Evolutionary conservation across 257 asterid species (phyloP).

Genomic region (Solanum virginianum): DNA sequence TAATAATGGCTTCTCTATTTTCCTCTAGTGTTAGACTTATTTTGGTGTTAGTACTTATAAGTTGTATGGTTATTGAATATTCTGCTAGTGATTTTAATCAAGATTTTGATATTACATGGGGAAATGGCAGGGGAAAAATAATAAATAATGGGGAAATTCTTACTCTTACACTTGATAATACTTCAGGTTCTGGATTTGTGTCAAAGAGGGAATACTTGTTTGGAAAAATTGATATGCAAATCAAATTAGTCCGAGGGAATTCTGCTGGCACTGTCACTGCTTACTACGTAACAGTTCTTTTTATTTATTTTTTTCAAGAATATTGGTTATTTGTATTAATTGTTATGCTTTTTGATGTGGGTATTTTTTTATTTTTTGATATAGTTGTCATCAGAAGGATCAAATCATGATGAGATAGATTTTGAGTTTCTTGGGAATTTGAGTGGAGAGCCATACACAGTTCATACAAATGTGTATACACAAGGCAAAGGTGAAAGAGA

Average conservation of each 20-base stretch:
- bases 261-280: slow-evolving; percentile 73
- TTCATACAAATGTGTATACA: slow-evolving; percentile 55
- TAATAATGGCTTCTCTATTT: slow-evolving; percentile 8
- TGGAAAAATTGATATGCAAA: slow-evolving; percentile 27
- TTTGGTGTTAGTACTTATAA: not conserved
- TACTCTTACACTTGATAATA: slow-evolving; percentile 37
- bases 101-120: slow-evolving; percentile 58
- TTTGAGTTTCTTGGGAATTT: slow-evolving; percentile 66
- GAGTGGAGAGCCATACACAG: slow-evolving; percentile 47
- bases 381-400: slow-evolving; percentile 48
- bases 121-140: slow-evolving; percentile 37
- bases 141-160: slow-evolving; percentile 48
- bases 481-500: slow-evolving; percentile 55
- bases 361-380: not conserved
- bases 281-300: slow-evolving; percentile 21
- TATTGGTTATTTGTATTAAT: not conserved
- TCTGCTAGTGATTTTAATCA: slow-evolving; percentile 14
- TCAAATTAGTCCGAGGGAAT: slow-evolving; percentile 54
- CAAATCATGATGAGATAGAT: slow-evolving; percentile 58
- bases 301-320: not conserved
- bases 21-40: not conserved
- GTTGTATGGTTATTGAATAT: not conserved
- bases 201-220: slow-evolving; percentile 43
- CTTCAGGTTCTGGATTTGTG: slow-evolving; percentile 54
- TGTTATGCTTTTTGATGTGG: not conserved